These are phyloP conservation scores for Fragaria ananassa DNA, from an alignment of 306 rosid genomes.

Conservation along the genomic window DNA sequence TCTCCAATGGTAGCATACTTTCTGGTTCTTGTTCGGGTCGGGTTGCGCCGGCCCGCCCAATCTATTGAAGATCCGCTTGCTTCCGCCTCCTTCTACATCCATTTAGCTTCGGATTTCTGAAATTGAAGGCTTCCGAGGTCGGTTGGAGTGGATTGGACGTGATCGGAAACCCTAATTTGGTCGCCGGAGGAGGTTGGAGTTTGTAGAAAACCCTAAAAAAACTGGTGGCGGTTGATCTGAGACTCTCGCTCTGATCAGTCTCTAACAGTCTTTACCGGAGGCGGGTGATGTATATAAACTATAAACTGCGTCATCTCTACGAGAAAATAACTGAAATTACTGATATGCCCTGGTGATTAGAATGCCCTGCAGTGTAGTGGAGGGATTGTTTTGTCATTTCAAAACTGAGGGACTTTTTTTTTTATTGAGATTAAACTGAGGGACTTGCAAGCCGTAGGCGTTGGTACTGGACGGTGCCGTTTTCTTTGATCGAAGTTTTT, in stretches of 20 bases:
- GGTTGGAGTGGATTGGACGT: neutral
- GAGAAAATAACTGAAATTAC: neutral
- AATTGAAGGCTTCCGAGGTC: neutral
- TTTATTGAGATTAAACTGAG: no score
- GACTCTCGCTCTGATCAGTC: neutral
- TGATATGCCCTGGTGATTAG: neutral
- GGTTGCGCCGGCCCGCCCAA: constrained; percentile 48
- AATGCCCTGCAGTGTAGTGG: no score
- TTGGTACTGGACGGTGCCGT: no score
- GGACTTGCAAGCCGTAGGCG: no score
- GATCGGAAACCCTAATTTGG: neutral
- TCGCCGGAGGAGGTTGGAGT: neutral
- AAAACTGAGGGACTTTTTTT: no score
- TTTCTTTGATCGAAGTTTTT: no score
- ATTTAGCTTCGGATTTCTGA: constrained; percentile 24
- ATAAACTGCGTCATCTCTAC: neutral
- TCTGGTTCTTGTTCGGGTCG: constrained; percentile 47
- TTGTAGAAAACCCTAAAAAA: neutral
- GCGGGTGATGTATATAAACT: neutral
- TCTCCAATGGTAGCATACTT: constrained; percentile 88
- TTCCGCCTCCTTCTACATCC: constrained; percentile 73
- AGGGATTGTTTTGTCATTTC: no score
- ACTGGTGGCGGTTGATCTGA: neutral
- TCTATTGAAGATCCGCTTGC: constrained; percentile 72
- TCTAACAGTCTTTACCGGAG: neutral